A percentile compares a stretch with the other conserved stretches of the same genome.
Evolutionary conservation across 495 filamentous ascomycete genomes (phyloP).

Genomic region (Annulohypoxylon nitens): DNA sequence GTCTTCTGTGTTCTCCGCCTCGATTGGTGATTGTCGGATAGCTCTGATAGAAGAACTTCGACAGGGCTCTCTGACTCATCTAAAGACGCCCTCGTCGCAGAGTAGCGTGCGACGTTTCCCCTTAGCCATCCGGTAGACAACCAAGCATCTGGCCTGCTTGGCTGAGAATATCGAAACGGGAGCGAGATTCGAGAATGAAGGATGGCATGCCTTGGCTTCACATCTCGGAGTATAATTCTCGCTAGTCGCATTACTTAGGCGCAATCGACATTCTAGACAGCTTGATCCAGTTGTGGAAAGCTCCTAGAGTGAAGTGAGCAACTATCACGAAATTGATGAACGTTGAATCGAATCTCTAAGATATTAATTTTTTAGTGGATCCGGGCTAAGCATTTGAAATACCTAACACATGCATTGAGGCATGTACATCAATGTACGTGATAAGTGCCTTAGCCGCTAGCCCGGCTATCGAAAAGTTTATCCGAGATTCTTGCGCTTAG

Average conservation of each 20-base stretch:
- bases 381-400: no score
- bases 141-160: not conserved
- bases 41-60: constrained; percentile 10
- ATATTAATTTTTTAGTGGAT: not conserved
- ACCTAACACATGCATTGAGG: no score
- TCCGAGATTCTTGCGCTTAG: constrained; percentile 48
- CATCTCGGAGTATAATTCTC: constrained; percentile 47
- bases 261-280: constrained; percentile 38
- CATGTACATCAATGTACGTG: not conserved
- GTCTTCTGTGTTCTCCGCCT: not conserved
- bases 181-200: constrained; percentile 30
- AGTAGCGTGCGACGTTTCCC: constrained; percentile 9
- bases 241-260: constrained; percentile 51
- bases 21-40: constrained; percentile 7
- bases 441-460: not conserved
- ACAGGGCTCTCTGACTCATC: constrained; percentile 10
- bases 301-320: not conserved
- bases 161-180: constrained; percentile 17
- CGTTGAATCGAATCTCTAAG: not conserved
- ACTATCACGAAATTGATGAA: not conserved
- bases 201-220: constrained; percentile 43
- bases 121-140: not conserved
- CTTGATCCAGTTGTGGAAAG: not conserved
- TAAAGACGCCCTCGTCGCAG: constrained; percentile 18
- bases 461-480: constrained; percentile 18